These are phyloP conservation scores for Immersiporthe knoxdaviesiana DNA, from an alignment of 2,329 filamentous ascomycete genomes.

Conservation along the genomic window DNA sequence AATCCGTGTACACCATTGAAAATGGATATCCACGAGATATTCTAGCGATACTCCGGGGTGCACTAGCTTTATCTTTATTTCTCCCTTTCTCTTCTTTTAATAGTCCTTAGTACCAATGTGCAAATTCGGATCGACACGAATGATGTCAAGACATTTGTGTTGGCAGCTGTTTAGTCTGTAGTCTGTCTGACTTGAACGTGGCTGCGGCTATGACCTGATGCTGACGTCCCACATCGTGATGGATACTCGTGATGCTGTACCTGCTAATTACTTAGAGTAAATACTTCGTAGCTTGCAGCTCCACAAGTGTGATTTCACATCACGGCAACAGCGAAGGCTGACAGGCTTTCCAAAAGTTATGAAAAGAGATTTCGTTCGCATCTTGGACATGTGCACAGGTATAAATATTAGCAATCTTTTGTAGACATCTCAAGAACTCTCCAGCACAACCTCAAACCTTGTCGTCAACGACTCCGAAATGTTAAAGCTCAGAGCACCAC, in stretches of 20 bases:
- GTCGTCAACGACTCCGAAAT: slow-evolving; percentile 17
- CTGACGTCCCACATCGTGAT: background rate
- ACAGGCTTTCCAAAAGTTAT: background rate
- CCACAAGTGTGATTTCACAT: background rate
- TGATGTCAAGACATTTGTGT: background rate
- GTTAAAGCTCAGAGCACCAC: slow-evolving; percentile 23
- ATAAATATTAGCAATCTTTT: too few relatives aligned
- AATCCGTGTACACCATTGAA: too few relatives aligned
- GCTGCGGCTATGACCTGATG: background rate
- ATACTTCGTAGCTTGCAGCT: too few relatives aligned
- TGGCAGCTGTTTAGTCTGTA: background rate
- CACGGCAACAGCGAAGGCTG: background rate
- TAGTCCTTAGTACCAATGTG: background rate
- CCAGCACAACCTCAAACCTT: slow-evolving; percentile 21
- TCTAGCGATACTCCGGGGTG: background rate
- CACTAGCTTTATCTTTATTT: background rate
- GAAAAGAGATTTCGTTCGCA: too few relatives aligned
- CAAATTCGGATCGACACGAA: background rate
- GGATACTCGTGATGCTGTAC: background rate
- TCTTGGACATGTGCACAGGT: too few relatives aligned
- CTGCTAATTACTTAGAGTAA: too few relatives aligned
- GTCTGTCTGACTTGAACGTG: background rate
- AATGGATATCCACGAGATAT: background rate
- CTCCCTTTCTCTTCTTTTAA: background rate
- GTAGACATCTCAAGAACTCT: background rate